phyloP scores from a whole-genome alignment of 2,329 filamentous ascomycete species.

The Aspergillus sclerotialis region DNA sequence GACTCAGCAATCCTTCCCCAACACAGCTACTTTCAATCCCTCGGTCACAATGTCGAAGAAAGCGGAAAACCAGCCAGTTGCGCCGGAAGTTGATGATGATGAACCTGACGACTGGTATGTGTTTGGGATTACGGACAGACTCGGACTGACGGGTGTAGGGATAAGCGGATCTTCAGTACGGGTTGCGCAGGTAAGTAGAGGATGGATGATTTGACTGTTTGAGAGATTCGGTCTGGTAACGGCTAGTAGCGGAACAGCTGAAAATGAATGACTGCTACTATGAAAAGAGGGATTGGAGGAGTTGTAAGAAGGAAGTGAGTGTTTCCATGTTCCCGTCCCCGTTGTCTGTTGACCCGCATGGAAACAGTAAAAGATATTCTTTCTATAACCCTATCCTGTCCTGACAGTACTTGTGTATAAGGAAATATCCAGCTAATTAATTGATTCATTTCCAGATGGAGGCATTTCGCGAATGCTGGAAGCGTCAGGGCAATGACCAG shows the following conservation, averaged over 20 bases:
- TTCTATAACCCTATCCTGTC: too few relatives aligned
- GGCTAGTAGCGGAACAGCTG: slow-evolving; percentile 66
- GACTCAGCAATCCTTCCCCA: background rate
- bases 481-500: slow-evolving; percentile 75
- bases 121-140: slow-evolving; percentile 11
- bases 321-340: background rate
- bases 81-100: slow-evolving; percentile 59
- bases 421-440: too few relatives aligned
- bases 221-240: background rate
- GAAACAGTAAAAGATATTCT: too few relatives aligned
- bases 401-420: too few relatives aligned
- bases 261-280: slow-evolving; percentile 94
- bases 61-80: slow-evolving; percentile 37
- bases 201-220: background rate
- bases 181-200: slow-evolving; percentile 69
- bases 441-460: too few relatives aligned
- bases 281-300: slow-evolving; percentile 92
- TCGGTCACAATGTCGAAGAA: slow-evolving; percentile 50
- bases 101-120: slow-evolving; percentile 89
- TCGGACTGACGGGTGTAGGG: slow-evolving; percentile 52
- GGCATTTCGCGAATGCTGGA: slow-evolving; percentile 85
- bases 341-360: background rate
- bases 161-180: slow-evolving; percentile 95
- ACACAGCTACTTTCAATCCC: background rate
- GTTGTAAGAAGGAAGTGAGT: slow-evolving; percentile 79